Evolutionary conservation across 192 early-diverging fungal genomes (phyloP), one percentile per base, ranked within the genome.

Genomic region (Podochytrium sp.): DNA sequence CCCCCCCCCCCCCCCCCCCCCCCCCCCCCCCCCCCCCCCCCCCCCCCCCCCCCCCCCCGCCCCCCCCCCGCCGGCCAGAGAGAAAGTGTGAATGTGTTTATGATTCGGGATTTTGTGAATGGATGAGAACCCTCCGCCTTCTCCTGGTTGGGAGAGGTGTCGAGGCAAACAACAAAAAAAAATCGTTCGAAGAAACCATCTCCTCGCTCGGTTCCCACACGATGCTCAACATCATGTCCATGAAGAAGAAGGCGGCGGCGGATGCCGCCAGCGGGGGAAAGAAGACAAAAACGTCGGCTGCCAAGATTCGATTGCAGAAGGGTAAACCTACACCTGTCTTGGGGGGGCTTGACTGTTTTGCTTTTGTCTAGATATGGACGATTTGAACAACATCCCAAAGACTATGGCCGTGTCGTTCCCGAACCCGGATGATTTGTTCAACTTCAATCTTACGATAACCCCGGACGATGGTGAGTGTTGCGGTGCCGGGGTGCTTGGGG

Each of bases 261-360:
- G 92, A 79, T 25, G 81, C 76, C 12, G 84, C 57, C 7, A 65
- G 57, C 14, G 73, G 70, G 5, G 65, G 85, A 30, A 90, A 92
- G 73, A 92, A 93, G 77, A 86, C 92, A 1, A 93, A 92, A 78
- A 89, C 89, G 3, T 89, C 92, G 34, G 94, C 96, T 0, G 93
- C 91, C 3, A 92, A 93, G 74, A 92, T 97, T 68, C 90, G 96
- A 59, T 82, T 96, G 33, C 97, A 98, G 81, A 98, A 98, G 90
- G 93, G 92, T 92, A 76, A 10, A 40, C 55, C 23, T 53, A 18
- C 25, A 30, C n/a, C n/a, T n/a, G n/a, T n/a, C n/a, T n/a, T n/a
- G n/a, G n/a, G n/a, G n/a, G n/a, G n/a, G n/a, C n/a, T n/a, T n/a
- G n/a, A n/a, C n/a, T n/a, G n/a, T n/a, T n/a, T n/a, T n/a, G n/a